Conservation (phyloP, 148 eudicot genomes). For the Limonium bicolor region DNA sequence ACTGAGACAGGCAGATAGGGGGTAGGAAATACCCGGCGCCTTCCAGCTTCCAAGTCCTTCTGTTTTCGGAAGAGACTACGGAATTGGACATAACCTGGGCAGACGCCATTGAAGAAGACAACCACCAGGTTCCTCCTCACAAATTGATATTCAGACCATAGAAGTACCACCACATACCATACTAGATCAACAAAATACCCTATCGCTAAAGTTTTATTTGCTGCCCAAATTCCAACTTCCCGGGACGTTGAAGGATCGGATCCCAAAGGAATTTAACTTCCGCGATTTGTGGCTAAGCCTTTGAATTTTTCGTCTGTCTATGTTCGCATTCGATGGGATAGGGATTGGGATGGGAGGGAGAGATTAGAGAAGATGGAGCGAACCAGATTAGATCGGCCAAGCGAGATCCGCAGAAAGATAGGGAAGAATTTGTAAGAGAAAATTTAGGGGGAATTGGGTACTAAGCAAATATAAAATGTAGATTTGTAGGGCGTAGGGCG, state of each 20-base stretch:
- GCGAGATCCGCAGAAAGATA: no score
- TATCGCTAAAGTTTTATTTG: background rate
- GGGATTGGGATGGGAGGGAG: background rate
- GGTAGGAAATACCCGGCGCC: slow-evolving; percentile 27
- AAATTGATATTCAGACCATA: slow-evolving; percentile 1
- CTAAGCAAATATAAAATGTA: no score
- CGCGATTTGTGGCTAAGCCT: background rate
- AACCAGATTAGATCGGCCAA: background rate
- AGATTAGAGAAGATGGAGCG: background rate
- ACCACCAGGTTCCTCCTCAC: no score
- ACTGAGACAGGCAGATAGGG: background rate
- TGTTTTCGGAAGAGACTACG: slow-evolving; percentile 30
- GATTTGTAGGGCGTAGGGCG: no score
- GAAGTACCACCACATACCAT: background rate
- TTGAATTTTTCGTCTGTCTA: no score
- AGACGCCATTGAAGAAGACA: slow-evolving; percentile 44
- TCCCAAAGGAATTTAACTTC: background rate
- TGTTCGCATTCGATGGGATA: no score
- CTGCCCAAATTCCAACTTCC: background rate
- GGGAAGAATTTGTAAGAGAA: no score
- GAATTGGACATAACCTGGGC: slow-evolving; percentile 36
- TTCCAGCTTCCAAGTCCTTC: slow-evolving; percentile 79
- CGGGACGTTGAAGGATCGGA: background rate
- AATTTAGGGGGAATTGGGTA: no score
- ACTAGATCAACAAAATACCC: background rate